phyloP scores from a whole-genome alignment of 2,329 filamentous ascomycete genomes.

The Talaromyces sp. region DNA sequence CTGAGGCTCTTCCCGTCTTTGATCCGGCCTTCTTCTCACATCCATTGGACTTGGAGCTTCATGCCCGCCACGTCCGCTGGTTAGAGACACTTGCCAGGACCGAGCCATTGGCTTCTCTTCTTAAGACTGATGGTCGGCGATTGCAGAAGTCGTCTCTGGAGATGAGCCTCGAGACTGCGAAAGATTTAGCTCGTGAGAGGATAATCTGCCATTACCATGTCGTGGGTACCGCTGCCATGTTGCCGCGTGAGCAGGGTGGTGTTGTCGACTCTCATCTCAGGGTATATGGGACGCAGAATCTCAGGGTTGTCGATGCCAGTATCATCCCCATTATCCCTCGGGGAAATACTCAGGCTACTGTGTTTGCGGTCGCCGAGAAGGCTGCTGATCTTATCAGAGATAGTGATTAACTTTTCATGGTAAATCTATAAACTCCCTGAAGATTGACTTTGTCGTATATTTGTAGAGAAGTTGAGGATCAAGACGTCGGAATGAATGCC shows the following conservation, averaged over 20 bases:
- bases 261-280: slow-evolving; percentile 32
- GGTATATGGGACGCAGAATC: slow-evolving; percentile 33
- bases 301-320: slow-evolving; percentile 22
- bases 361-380: slow-evolving; percentile 27
- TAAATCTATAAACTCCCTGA: too few species aligned
- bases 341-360: slow-evolving; percentile 21
- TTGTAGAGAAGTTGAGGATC: too few species aligned
- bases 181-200: not conserved
- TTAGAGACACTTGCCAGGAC: not conserved
- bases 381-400: slow-evolving; percentile 31
- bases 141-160: not conserved
- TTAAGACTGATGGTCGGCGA: not conserved
- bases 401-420: too few species aligned
- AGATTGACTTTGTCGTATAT: too few species aligned
- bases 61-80: not conserved
- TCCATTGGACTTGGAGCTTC: slow-evolving; percentile 40
- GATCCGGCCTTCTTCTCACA: slow-evolving; percentile 46
- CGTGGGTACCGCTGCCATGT: slow-evolving; percentile 22
- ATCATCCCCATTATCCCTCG: slow-evolving; percentile 20
- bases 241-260: slow-evolving; percentile 20
- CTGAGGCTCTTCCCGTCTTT: slow-evolving; percentile 36
- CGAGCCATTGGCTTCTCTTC: not conserved
- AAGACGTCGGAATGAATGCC: not conserved
- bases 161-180: slow-evolving; percentile 14
- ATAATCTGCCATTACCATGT: slow-evolving; percentile 15